Conservation (phyloP, 306 rosid species). For the Potentilla sterilis region DNA sequence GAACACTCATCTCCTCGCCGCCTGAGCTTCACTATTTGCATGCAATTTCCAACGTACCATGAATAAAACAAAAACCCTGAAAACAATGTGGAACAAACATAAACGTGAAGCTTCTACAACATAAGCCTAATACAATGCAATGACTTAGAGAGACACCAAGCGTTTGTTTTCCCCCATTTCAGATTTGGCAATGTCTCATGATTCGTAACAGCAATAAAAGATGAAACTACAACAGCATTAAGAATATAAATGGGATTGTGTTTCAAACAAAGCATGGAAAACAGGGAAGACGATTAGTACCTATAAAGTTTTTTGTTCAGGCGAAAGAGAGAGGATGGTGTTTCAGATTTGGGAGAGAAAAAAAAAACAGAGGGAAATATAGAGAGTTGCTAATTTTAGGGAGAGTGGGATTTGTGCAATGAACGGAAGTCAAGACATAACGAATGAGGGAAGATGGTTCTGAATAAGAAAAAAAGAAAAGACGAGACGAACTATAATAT, state of each 20-base stretch:
- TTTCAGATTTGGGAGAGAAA: slow-evolving; percentile 19
- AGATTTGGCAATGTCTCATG: neutral
- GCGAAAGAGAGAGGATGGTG: slow-evolving; percentile 18
- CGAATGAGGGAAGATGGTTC: slow-evolving; percentile 22
- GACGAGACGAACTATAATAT: neutral
- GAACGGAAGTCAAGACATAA: slow-evolving; percentile 4
- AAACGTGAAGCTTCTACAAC: slow-evolving; percentile 11
- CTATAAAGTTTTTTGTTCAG: slow-evolving; percentile 25
- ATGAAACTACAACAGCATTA: slow-evolving; percentile 32
- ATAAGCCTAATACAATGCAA: slow-evolving; percentile 22
- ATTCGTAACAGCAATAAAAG: slow-evolving; percentile 47
- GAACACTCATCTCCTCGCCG: slow-evolving; percentile 24
- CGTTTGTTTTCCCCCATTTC: slow-evolving; percentile 22
- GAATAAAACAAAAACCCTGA: slow-evolving; percentile 33
- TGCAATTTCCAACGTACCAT: slow-evolving; percentile 30
- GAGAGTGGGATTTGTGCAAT: slow-evolving; percentile 18
- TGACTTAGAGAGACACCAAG: slow-evolving; percentile 28
- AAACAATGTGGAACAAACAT: slow-evolving; percentile 19
- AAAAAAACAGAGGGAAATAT: slow-evolving; percentile 1
- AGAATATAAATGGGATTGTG: slow-evolving; percentile 15
- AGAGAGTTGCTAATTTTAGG: slow-evolving; percentile 40
- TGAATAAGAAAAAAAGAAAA: neutral
- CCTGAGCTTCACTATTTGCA: slow-evolving; percentile 15
- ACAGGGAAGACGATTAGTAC: slow-evolving; percentile 19
- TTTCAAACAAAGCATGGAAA: neutral